phyloP scores from a whole-genome alignment of 805 yeast genomes.

The Ogataea angusta region DNA sequence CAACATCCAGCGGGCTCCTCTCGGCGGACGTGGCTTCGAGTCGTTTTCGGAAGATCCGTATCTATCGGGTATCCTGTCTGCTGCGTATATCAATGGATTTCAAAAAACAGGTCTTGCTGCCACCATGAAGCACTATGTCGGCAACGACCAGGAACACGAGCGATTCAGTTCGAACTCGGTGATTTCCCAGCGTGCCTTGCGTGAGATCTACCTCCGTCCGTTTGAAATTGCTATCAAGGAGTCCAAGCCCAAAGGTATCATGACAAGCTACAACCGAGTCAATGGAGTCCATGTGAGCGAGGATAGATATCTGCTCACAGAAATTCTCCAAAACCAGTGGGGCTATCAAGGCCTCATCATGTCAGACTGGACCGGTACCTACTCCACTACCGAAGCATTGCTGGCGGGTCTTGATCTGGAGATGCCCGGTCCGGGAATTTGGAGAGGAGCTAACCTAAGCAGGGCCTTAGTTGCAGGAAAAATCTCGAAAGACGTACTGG shows the following conservation, averaged over 20 bases:
- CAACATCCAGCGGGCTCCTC: slow-evolving; percentile 42
- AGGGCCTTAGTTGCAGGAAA: slow-evolving; percentile 43
- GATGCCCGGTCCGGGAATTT: slow-evolving; percentile 58
- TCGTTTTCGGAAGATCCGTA: slow-evolving; percentile 60
- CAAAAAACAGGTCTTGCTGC: slow-evolving; percentile 51
- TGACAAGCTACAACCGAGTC: slow-evolving; percentile 62
- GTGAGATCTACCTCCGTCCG: slow-evolving; percentile 63
- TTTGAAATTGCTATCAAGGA: slow-evolving; percentile 57
- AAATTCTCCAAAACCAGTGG: slow-evolving; percentile 55
- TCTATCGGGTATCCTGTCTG: slow-evolving; percentile 43
- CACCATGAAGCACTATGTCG: slow-evolving; percentile 59
- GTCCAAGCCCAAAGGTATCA: slow-evolving; percentile 50
- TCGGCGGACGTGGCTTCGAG: slow-evolving; percentile 60
- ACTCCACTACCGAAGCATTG: slow-evolving; percentile 43
- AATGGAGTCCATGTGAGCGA: slow-evolving; percentile 60
- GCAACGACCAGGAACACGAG: slow-evolving; percentile 61
- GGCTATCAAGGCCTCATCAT: slow-evolving; percentile 51
- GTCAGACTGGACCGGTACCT: slow-evolving; percentile 66
- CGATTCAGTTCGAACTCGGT: slow-evolving; percentile 46
- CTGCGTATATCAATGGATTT: slow-evolving; percentile 51
- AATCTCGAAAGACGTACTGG: slow-evolving; percentile 39
- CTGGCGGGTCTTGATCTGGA: slow-evolving; percentile 60
- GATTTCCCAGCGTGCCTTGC: slow-evolving; percentile 56
- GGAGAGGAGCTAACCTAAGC: slow-evolving; percentile 38
- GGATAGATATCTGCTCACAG: slow-evolving; percentile 39